These are phyloP conservation scores for Hansenula sp. DNA, from an alignment of 1,139 yeast species.

Conservation along the genomic window DNA sequence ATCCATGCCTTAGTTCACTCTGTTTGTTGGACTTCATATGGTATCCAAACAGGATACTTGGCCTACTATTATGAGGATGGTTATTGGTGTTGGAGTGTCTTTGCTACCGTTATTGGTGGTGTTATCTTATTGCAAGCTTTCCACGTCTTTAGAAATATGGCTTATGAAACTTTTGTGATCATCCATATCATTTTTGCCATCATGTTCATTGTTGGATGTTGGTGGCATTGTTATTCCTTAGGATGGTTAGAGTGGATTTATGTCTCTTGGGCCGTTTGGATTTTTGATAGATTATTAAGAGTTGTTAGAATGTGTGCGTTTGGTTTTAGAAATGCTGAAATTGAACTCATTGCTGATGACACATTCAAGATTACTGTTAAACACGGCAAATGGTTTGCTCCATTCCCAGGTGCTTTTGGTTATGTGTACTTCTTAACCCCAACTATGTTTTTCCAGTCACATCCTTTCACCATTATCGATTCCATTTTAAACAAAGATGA, in stretches of 20 bases:
- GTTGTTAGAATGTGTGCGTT: constrained; percentile 42
- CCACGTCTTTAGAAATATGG: constrained; percentile 47
- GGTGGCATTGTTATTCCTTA: constrained; percentile 49
- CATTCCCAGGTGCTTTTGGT: constrained; percentile 61
- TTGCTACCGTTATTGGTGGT: constrained; percentile 37
- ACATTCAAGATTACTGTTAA: constrained; percentile 29
- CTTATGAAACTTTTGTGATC: constrained; percentile 62
- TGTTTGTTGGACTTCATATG: constrained; percentile 37
- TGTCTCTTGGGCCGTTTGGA: constrained; percentile 61
- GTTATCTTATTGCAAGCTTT: constrained; percentile 45
- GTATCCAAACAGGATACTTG: constrained; percentile 17
- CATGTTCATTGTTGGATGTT: constrained; percentile 53
- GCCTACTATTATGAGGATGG: constrained; percentile 13
- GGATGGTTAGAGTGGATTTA: constrained; percentile 44
- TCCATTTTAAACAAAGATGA: constrained; percentile 29
- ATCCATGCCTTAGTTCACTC: constrained; percentile 42
- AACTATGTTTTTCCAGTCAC: constrained; percentile 65
- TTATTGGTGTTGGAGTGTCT: constrained; percentile 43
- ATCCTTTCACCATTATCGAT: constrained; percentile 63
- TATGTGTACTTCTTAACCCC: constrained; percentile 52
- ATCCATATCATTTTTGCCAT: constrained; percentile 58
- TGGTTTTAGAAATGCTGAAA: constrained; percentile 47
- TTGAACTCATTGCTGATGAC: constrained; percentile 45
- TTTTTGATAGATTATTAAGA: constrained; percentile 53
- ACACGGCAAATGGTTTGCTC: constrained; percentile 37